Conservation (phyloP, 768 basidiomycete genomes). For the Amanita pallidorosea region DNA sequence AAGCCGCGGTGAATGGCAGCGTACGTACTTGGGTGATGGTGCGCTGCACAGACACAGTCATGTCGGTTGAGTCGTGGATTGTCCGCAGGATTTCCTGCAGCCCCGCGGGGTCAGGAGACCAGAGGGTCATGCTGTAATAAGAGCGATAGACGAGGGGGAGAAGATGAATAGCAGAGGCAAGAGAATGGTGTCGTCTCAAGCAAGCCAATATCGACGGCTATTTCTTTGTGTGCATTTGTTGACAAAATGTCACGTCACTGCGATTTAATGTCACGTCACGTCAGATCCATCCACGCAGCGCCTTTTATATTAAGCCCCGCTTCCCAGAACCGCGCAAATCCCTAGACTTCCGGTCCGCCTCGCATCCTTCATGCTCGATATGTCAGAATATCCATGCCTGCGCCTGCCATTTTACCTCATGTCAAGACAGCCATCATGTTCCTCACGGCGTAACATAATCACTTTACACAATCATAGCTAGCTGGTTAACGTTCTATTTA, state of each 20-base stretch:
- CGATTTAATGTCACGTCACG: constrained; percentile 9
- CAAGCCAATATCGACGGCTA: constrained; percentile 18
- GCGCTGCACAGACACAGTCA: constrained; percentile 64
- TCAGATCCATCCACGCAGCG: background rate
- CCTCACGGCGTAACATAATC: background rate
- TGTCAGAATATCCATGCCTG: background rate
- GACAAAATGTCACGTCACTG: constrained; percentile 10
- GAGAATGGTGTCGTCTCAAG: constrained; percentile 10
- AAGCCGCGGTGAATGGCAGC: constrained; percentile 11
- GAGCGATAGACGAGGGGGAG: constrained; percentile 21
- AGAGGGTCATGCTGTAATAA: constrained; percentile 49
- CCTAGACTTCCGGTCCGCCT: background rate
- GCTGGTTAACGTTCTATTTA: constrained; percentile 4
- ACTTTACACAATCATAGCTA: constrained; percentile 1
- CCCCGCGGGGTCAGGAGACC: constrained; percentile 78
- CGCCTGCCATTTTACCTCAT: background rate
- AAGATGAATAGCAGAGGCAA: constrained; percentile 15
- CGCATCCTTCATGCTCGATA: background rate
- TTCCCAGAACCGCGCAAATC: background rate
- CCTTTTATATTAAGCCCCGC: background rate
- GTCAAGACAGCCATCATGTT: background rate
- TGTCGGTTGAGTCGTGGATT: constrained; percentile 83
- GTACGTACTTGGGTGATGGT: constrained; percentile 69
- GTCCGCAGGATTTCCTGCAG: constrained; percentile 89
- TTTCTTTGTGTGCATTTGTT: constrained; percentile 21